phyloP scores from a whole-genome alignment of 1,284 basidiomycete species.

The Malassezia caprae region DNA sequence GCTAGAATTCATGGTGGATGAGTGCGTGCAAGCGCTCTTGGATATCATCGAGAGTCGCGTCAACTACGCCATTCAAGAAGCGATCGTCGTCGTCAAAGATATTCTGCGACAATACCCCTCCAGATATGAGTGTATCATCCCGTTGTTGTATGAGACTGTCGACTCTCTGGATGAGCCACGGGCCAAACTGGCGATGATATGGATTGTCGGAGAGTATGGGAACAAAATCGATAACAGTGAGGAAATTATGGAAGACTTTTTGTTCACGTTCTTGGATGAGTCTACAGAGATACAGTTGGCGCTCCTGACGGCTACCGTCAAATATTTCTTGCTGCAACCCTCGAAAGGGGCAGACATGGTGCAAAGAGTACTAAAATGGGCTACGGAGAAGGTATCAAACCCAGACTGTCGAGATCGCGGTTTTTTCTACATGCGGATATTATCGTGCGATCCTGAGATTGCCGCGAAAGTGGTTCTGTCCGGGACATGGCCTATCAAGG shows the following conservation, averaged over 20 bases:
- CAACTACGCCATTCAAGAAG: conserved; percentile 93
- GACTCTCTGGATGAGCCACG: conserved; percentile 90
- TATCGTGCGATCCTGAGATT: conserved; percentile 80
- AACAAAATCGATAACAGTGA: conserved; percentile 92
- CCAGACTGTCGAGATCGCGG: conserved; percentile 92
- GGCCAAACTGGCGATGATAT: conserved; percentile 87
- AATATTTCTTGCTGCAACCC: conserved; percentile 90
- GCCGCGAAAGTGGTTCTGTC: conserved; percentile 82
- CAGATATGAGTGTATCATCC: conserved; percentile 88
- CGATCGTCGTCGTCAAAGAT: conserved; percentile 92
- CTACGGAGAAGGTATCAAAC: conserved; percentile 93
- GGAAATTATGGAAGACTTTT: conserved; percentile 82
- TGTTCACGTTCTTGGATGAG: conserved; percentile 86
- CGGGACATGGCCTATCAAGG: conserved; percentile 92
- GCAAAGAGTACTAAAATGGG: conserved; percentile 89
- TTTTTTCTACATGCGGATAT: conserved; percentile 98
- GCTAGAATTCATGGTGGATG: conserved; percentile 76
- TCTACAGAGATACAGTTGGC: conserved; percentile 89
- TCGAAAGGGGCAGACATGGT: conserved; percentile 80
- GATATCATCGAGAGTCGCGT: conserved; percentile 85
- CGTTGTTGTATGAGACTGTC: conserved; percentile 79
- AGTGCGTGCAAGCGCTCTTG: conserved; percentile 77
- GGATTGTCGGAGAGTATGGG: conserved; percentile 96
- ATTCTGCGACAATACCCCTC: conserved; percentile 96
- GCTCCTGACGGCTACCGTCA: conserved; percentile 86